These are phyloP conservation scores for Neurospora sp. DNA, from an alignment of 495 filamentous ascomycete genomes.

Conservation along the genomic window DNA sequence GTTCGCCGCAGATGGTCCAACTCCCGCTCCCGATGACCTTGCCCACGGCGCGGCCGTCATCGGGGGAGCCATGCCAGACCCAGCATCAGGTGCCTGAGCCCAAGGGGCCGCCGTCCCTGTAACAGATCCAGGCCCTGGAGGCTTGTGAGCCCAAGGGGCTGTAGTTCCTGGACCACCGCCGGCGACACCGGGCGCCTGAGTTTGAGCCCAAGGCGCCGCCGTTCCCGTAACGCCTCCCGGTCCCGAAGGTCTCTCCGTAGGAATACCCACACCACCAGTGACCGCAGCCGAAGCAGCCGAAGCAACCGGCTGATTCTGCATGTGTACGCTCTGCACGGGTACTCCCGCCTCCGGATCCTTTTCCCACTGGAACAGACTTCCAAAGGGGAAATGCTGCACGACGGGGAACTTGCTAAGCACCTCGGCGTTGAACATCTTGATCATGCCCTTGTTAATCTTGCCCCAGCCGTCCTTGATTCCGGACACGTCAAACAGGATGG, in stretches of 20 bases:
- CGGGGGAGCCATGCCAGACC: neutral
- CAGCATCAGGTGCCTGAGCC: conserved; percentile 22
- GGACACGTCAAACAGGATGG: conserved; percentile 88
- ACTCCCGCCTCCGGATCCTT: conserved; percentile 50
- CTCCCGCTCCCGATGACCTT: neutral
- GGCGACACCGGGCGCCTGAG: neutral
- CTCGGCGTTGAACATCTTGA: conserved; percentile 94
- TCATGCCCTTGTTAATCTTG: conserved; percentile 99
- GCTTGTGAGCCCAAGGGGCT: neutral
- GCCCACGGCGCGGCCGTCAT: conserved; percentile 20
- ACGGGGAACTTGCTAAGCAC: conserved; percentile 91
- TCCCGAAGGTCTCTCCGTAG: neutral
- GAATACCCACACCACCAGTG: neutral
- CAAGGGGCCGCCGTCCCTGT: conserved; percentile 30
- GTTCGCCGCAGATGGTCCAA: neutral
- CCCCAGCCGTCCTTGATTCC: conserved; percentile 87
- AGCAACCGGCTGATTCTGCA: conserved; percentile 44
- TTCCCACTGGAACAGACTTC: conserved; percentile 77
- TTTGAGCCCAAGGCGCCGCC: conserved; percentile 31
- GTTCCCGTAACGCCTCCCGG: conserved; percentile 15
- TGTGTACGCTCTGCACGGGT: conserved; percentile 42
- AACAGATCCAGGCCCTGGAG: neutral
- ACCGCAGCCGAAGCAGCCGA: conserved; percentile 9
- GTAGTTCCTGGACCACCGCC: neutral
- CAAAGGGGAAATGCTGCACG: conserved; percentile 94